phyloP scores from a whole-genome alignment of 768 basidiomycete genomes.

The Gelatoporia subvermispora region DNA sequence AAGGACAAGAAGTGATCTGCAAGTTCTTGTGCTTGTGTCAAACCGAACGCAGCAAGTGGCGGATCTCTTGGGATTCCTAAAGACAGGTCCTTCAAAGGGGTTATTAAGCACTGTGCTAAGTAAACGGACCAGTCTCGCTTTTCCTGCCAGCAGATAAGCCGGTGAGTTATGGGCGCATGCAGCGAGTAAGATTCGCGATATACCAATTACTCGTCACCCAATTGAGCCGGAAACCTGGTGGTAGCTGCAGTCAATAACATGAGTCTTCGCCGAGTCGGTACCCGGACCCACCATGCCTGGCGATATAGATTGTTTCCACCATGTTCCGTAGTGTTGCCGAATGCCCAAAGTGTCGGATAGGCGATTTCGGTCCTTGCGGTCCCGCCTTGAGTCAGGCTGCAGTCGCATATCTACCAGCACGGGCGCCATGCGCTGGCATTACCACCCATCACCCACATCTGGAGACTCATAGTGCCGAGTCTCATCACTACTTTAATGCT shows the following conservation, averaged over 20 bases:
- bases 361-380: neutral
- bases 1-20: conserved; percentile 59
- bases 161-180: neutral
- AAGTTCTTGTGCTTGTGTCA: conserved; percentile 73
- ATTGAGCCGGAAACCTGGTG: conserved; percentile 69
- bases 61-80: conserved; percentile 72
- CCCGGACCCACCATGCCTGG: conserved; percentile 51
- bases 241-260: neutral
- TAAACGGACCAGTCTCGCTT: conserved; percentile 15
- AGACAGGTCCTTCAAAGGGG: conserved; percentile 11
- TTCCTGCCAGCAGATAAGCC: conserved; percentile 1
- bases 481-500: too few species aligned
- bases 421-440: neutral
- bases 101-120: neutral
- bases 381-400: neutral
- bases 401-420: neutral
- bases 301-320: conserved; percentile 63
- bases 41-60: conserved; percentile 64
- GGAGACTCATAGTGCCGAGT: too few species aligned
- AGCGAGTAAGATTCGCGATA: conserved; percentile 14
- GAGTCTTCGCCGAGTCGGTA: neutral
- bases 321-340: conserved; percentile 22
- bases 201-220: conserved; percentile 68
- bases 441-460: too few species aligned
- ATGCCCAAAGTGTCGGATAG: neutral